Conservation (phyloP, 768 basidiomycete species). For the Russula sp. region DNA sequence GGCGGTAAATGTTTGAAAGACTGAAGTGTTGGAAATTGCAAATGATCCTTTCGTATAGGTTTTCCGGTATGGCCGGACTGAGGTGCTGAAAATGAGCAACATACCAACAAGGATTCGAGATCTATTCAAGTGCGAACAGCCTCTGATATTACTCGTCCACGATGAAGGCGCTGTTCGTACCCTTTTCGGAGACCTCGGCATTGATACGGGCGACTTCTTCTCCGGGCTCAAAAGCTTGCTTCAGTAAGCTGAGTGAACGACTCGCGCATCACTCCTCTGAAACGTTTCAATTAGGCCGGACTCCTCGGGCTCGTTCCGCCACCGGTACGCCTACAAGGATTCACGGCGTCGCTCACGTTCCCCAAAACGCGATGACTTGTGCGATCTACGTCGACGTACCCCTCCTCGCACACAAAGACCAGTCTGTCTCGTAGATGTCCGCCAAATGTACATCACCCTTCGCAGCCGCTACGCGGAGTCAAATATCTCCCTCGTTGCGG, state of each 20-base stretch:
- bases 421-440: slow-evolving; percentile 14
- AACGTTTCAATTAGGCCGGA: neutral
- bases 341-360: slow-evolving; percentile 18
- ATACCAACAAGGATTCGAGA: slow-evolving; percentile 5
- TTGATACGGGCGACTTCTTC: neutral
- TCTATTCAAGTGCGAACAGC: slow-evolving; percentile 1
- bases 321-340: neutral
- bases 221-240: slow-evolving; percentile 13
- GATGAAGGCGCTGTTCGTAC: slow-evolving; percentile 1
- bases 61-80: slow-evolving; percentile 11
- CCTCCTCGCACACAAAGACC: neutral
- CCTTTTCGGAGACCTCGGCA: slow-evolving; percentile 3
- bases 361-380: slow-evolving; percentile 6
- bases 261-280: neutral
- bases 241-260: neutral
- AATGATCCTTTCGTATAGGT: neutral
- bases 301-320: neutral
- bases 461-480: slow-evolving; percentile 6
- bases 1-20: slow-evolving; percentile 4
- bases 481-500: neutral
- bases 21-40: neutral
- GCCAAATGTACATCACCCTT: slow-evolving; percentile 16
- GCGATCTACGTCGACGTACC: slow-evolving; percentile 1
- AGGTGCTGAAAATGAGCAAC: slow-evolving; percentile 3
- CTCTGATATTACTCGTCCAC: slow-evolving; percentile 14